Conservation (phyloP, 2,329 filamentous ascomycete genomes). For the Scleromitrula shiraiana region DNA sequence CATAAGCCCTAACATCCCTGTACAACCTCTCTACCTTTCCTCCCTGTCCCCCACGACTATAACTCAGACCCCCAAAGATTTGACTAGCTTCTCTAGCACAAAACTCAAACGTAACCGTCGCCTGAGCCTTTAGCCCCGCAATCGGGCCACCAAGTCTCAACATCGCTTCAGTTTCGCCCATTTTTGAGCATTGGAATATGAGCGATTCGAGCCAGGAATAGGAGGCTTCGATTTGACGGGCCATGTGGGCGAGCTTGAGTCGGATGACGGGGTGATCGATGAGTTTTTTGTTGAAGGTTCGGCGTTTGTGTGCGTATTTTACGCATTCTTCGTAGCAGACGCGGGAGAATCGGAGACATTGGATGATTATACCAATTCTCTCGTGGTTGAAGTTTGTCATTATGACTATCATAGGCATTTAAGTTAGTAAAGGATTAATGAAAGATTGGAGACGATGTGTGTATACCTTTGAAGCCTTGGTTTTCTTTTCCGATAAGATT, state of each 20-base stretch:
- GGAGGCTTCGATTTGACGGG: conserved; percentile 92
- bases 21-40: conserved; percentile 93
- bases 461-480: conserved; percentile 78
- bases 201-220: conserved; percentile 96
- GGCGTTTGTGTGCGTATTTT: conserved; percentile 95
- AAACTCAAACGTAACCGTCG: conserved; percentile 93
- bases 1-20: conserved; percentile 90
- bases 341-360: conserved; percentile 88
- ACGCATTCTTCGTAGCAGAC: conserved; percentile 96
- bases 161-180: conserved; percentile 95
- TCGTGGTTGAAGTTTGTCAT: conserved; percentile 99
- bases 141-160: conserved; percentile 91
- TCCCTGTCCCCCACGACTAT: conserved; percentile 88
- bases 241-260: conserved; percentile 97
- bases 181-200: conserved; percentile 85
- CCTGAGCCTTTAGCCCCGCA: conserved; percentile 86
- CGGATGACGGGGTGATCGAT: conserved; percentile 97
- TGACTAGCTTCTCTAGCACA: conserved; percentile 93
- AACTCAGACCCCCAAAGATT: conserved; percentile 92
- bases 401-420: conserved; percentile 64
- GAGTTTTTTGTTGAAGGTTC: conserved; percentile 92
- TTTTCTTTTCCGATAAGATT: conserved; percentile 97
- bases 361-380: conserved; percentile 97
- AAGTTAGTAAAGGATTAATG: conserved; percentile 9
- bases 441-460: neutral